A percentile compares a stretch with the other conserved stretches of the same genome.
phyloP scores from a whole-genome alignment of 2,329 filamentous ascomycete genomes.

The Raffaelea ambrosiae region DNA sequence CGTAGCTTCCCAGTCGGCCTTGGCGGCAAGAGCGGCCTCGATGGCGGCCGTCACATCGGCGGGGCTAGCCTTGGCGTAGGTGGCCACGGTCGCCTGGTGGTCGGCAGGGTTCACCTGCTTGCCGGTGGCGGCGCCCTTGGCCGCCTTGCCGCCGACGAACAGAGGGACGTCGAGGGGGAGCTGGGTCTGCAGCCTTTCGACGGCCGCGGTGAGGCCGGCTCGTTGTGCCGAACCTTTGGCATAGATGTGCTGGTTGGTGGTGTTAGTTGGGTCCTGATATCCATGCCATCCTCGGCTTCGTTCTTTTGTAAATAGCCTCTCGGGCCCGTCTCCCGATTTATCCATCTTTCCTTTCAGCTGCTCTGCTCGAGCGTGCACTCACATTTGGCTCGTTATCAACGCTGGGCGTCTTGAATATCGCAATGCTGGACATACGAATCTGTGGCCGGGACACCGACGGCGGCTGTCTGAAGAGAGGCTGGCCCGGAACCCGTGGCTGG shows the following conservation, averaged over 20 bases:
- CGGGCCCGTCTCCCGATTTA: too few species aligned
- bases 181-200: conserved; percentile 60
- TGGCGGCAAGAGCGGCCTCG: conserved; percentile 74
- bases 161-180: conserved; percentile 72
- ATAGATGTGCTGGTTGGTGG: conserved; percentile 66
- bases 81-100: conserved; percentile 68
- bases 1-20: conserved; percentile 74
- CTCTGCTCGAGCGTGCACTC: too few species aligned
- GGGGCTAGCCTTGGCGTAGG: conserved; percentile 73
- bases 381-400: conserved; percentile 95
- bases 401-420: conserved; percentile 78
- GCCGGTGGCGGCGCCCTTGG: conserved; percentile 41
- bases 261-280: neutral
- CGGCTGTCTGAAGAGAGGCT: neutral
- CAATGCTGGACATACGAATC: conserved; percentile 49
- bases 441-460: conserved; percentile 7
- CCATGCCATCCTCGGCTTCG: too few species aligned
- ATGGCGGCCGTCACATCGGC: conserved; percentile 74
- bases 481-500: neutral
- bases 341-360: too few species aligned
- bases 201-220: conserved; percentile 63
- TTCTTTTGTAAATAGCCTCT: too few species aligned
- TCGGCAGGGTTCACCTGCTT: conserved; percentile 77
- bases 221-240: conserved; percentile 74
- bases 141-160: conserved; percentile 74